Evolutionary conservation across 1,284 basidiomycete genomes (phyloP).

Genomic region (Irpex sp.): DNA sequence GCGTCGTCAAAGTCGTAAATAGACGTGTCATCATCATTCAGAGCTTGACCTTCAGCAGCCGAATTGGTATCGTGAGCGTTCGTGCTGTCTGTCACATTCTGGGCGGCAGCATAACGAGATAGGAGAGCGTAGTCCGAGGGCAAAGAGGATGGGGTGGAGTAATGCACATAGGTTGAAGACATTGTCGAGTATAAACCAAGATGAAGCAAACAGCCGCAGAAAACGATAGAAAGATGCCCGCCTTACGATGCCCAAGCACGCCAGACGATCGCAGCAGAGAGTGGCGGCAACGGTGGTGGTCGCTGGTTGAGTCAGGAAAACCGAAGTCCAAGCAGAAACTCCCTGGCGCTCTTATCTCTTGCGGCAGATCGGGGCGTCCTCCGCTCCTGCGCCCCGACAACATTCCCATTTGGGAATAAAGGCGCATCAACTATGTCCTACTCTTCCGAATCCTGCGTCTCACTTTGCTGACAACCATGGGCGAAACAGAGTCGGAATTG

Average conservation of each 20-base stretch:
- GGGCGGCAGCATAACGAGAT: slow-evolving; percentile 41
- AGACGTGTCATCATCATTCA: slow-evolving; percentile 4
- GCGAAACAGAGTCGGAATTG: slow-evolving; percentile 23
- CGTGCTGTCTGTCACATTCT: slow-evolving; percentile 9
- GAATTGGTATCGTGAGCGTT: slow-evolving; percentile 4
- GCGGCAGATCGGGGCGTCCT: background rate
- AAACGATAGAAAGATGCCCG: background rate
- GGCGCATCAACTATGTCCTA: background rate
- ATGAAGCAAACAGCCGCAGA: background rate
- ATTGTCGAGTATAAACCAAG: slow-evolving; percentile 19
- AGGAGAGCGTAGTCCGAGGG: slow-evolving; percentile 63
- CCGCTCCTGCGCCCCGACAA: background rate
- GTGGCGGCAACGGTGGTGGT: background rate
- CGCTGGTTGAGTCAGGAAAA: background rate
- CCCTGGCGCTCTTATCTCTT: background rate
- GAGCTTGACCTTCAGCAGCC: slow-evolving; percentile 1
- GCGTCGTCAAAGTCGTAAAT: slow-evolving; percentile 4
- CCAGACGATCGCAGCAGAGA: background rate
- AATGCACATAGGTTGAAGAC: slow-evolving; percentile 49
- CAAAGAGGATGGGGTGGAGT: slow-evolving; percentile 46
- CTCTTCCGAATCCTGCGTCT: background rate
- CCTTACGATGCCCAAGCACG: background rate
- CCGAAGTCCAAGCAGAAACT: background rate
- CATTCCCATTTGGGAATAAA: background rate
- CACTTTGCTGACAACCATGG: slow-evolving; percentile 3